These are phyloP conservation scores for Arthrobotrys megalospora DNA, from an alignment of 2,329 filamentous ascomycete species.

Conservation along the genomic window DNA sequence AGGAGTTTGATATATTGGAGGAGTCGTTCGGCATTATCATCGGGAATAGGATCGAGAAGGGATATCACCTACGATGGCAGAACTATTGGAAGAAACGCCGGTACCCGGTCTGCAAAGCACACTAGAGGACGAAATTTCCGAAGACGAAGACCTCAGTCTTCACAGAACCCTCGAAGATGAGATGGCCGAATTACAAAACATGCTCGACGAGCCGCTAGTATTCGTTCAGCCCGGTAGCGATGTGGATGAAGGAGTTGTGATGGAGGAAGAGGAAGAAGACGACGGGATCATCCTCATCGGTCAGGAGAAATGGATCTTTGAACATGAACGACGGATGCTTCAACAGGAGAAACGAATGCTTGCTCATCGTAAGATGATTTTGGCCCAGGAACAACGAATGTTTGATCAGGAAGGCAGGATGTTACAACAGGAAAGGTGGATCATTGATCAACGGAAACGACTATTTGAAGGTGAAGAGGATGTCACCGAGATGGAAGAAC, in stretches of 20 bases:
- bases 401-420: constrained; percentile 52
- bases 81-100: constrained; percentile 23
- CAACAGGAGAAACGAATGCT: constrained; percentile 57
- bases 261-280: constrained; percentile 44
- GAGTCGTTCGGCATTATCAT: background rate
- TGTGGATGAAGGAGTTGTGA: constrained; percentile 27
- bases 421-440: constrained; percentile 53
- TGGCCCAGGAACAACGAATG: constrained; percentile 45
- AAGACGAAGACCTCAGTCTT: constrained; percentile 43
- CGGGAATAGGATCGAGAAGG: background rate
- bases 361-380: constrained; percentile 45
- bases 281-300: constrained; percentile 43
- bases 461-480: constrained; percentile 54
- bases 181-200: constrained; percentile 45
- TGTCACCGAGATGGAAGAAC: constrained; percentile 41
- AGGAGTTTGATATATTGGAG: background rate
- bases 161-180: constrained; percentile 49
- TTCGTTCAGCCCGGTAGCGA: constrained; percentile 29
- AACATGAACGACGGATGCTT: constrained; percentile 55
- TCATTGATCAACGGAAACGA: constrained; percentile 51
- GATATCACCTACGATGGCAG: background rate
- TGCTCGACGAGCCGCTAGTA: constrained; percentile 46
- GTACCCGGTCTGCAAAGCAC: constrained; percentile 23
- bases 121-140: constrained; percentile 27
- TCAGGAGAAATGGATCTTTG: constrained; percentile 58